Evolutionary conservation across 1,284 basidiomycete genomes (phyloP).

Genomic region (Ustilago loliicola): DNA sequence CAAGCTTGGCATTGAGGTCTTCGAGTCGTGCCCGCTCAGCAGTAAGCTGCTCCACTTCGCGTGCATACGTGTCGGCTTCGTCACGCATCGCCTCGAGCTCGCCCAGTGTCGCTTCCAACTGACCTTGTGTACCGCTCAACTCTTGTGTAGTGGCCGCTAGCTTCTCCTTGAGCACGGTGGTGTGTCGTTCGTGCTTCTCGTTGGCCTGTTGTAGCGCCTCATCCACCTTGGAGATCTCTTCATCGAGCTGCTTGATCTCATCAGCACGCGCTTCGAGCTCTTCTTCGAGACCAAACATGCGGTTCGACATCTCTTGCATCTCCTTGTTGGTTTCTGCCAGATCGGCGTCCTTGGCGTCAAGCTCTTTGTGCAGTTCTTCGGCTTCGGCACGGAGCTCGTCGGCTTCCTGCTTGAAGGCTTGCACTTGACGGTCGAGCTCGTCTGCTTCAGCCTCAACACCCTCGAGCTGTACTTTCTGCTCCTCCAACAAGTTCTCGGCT

Average conservation of each 20-base stretch:
- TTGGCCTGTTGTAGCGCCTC: conserved; percentile 75
- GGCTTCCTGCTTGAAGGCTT: conserved; percentile 66
- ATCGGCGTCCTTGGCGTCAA: conserved; percentile 68
- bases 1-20: conserved; percentile 59
- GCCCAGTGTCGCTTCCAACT: conserved; percentile 43
- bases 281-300: conserved; percentile 54
- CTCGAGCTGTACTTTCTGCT: conserved; percentile 73
- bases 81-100: conserved; percentile 57
- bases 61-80: conserved; percentile 49
- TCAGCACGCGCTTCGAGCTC: conserved; percentile 52
- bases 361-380: conserved; percentile 48
- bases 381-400: conserved; percentile 48
- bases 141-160: conserved; percentile 36
- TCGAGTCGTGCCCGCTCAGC: conserved; percentile 48
- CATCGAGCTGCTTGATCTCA: conserved; percentile 74
- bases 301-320: conserved; percentile 73
- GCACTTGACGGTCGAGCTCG: conserved; percentile 51
- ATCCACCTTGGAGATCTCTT: conserved; percentile 78
- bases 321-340: conserved; percentile 74
- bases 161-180: conserved; percentile 51
- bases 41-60: conserved; percentile 52
- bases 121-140: conserved; percentile 35
- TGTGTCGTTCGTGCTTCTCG: conserved; percentile 58
- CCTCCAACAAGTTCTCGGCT: conserved; percentile 47
- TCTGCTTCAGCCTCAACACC: conserved; percentile 52